Evolutionary conservation across 345 rosid genomes (phyloP), one percentile per base, ranked within the genome.

Genomic region (Citrus australasica): DNA sequence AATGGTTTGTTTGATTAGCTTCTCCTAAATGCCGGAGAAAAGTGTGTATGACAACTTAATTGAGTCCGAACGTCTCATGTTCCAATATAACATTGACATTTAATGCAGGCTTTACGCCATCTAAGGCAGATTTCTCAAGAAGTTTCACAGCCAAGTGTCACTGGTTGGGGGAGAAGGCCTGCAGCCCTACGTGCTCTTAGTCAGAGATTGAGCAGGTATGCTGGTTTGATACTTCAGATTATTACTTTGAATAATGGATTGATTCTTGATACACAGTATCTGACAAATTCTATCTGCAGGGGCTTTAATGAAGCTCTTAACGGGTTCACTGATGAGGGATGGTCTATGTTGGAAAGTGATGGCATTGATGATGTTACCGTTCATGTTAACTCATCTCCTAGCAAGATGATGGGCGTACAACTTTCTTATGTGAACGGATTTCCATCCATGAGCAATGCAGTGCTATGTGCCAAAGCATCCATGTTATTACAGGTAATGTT

Each of bases 231-330:
- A 21, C 46, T 73, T 80, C 53, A 0, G 5, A 58, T 8, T 76
- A 4, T 66, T n/a, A 14, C 46, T 55, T 66, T 8, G 48, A 24
- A 46, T 67, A 70, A 38, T 25, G 42, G 63, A 40, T 21, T 17
- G 27, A 67, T 72, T 67, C 65, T 42, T 70, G 25, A 46, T 28
- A 10, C 16, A 24, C 69, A 22, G 35, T 14, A 46, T 25, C 81
- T 79, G 67, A 81, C 33, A 59, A 33, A 73, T 73, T 76, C 17
- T 71, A 66, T 80, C 37, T 74, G 74, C 84, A 95, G 99, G 87
- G 99, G 98, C 65, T 96, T 96, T 77, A 96, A 96, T 77, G 99
- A 96, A 76, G 98, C 98, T 79, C 90, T 96, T 59, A 94, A 91
- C 79, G 99, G 99, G 55, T 92, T 96, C 78, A 86, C 90, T 14